A percentile compares a stretch with the other conserved stretches of the same genome.
phyloP scores from a whole-genome alignment of 768 basidiomycete species.

The Trametes cinnabarina region DNA sequence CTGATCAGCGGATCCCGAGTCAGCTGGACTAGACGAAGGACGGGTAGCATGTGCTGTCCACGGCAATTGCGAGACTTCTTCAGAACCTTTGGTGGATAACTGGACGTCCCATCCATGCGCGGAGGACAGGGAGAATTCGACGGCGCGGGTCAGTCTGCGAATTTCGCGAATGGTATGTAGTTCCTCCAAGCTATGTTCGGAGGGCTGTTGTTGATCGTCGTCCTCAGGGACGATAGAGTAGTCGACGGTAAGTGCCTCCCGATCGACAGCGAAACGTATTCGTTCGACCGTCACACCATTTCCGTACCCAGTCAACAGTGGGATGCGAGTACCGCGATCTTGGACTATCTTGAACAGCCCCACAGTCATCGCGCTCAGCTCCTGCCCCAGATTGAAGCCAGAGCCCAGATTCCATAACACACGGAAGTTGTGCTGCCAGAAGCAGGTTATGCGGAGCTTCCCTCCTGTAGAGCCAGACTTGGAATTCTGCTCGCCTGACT shows the following conservation, averaged over 20 bases:
- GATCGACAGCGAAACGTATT: slow-evolving; percentile 74
- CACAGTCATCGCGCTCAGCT: slow-evolving; percentile 81
- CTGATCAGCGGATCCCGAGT: slow-evolving; percentile 41
- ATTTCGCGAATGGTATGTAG: slow-evolving; percentile 64
- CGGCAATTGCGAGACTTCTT: slow-evolving; percentile 67
- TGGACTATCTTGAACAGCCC: slow-evolving; percentile 80
- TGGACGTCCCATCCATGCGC: slow-evolving; percentile 86
- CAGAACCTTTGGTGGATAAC: slow-evolving; percentile 68
- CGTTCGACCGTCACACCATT: slow-evolving; percentile 79
- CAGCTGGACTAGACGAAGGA: slow-evolving; percentile 35
- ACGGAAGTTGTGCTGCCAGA: slow-evolving; percentile 94
- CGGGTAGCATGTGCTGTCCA: slow-evolving; percentile 67
- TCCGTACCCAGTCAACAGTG: slow-evolving; percentile 75
- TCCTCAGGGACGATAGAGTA: slow-evolving; percentile 82
- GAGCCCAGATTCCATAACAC: slow-evolving; percentile 80
- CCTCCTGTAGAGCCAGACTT: slow-evolving; percentile 1
- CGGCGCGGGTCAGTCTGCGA: slow-evolving; percentile 65
- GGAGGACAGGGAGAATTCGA: slow-evolving; percentile 79
- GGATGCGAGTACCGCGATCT: slow-evolving; percentile 71
- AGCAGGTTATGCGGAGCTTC: slow-evolving; percentile 81
- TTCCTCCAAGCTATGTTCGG: slow-evolving; percentile 56
- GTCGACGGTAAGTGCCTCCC: slow-evolving; percentile 79
- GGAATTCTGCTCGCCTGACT: slow-evolving; percentile 14
- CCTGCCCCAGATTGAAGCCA: slow-evolving; percentile 63
- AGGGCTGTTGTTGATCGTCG: slow-evolving; percentile 42